Evolutionary conservation across 2,329 filamentous ascomycete species (phyloP), one percentile per base, ranked within the genome.

Genomic region (Fusarium domesticum): DNA sequence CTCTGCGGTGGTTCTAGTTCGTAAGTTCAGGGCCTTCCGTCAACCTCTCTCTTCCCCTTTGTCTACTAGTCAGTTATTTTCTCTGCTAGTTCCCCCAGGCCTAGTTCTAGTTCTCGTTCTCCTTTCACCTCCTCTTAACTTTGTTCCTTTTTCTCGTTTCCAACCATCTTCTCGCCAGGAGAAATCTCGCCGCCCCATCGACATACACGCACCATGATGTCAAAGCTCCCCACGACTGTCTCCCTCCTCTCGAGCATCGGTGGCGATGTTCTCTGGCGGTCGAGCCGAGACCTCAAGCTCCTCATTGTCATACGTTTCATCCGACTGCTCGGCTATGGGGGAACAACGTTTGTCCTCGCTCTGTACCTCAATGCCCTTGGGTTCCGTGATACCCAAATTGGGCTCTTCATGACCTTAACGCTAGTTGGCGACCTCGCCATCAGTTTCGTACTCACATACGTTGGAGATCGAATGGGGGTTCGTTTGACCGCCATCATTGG

Each of bases 351-450:
- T 3, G 47, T 57, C 14, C 45, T 57, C 2, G 54, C 54, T 4
- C 17, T 57, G 15, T 57, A 57, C 6, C 54, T 57, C 37, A 56
- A 53, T 8, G 41, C 54, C 1, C 2, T 57, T 6, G 54, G 54
- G 1, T 57, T 57, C 1, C 18, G 40, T 0, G 54, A 57, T n/a
- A 32, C 45, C 1, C 46, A 57, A 5, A 54, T 57, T 1, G 54
- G 54, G 0, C 37, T 56, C 1, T 57, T 57, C 16, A 57, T 57
- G 54, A 57, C 54, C 6, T 14, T 57, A 18, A 57, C 54, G 0
- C 49, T 57, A 0, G 44, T 57, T 15, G 54, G 54, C 2, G 54
- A 57, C 20, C 41, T 57, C n/a, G 54, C 49, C 40, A 57, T 57
- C 12, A 56, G 54, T 37, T 56, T 53, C 36, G 28, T 48, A 20